Percentiles rank a stretch among this genome's conserved stretches.
These are phyloP conservation scores for Oehlia diaphana DNA, from an alignment of 192 early-diverging fungal genomes.

Conservation along the genomic window DNA sequence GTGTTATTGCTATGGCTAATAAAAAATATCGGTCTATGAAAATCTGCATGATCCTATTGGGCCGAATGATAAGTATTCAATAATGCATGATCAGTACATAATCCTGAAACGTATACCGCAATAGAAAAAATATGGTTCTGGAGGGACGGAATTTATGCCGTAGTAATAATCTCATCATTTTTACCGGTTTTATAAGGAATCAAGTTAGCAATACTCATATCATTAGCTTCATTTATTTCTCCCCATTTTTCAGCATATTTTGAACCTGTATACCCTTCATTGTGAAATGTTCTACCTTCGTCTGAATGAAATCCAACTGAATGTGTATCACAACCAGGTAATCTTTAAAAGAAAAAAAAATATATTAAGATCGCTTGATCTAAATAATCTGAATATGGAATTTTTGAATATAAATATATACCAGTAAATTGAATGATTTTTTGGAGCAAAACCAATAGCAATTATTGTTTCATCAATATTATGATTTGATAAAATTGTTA, in stretches of 20 bases:
- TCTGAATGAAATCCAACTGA: slow-evolving; percentile 49
- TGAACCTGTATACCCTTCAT: slow-evolving; percentile 33
- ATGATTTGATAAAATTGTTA: slow-evolving; percentile 11
- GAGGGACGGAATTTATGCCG: too few relatives aligned
- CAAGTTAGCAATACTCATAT: too few relatives aligned
- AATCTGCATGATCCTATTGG: too few relatives aligned
- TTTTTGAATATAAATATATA: background rate
- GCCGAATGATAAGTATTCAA: too few relatives aligned
- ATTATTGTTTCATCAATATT: slow-evolving; percentile 41
- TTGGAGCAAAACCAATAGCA: slow-evolving; percentile 48
- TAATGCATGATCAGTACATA: too few relatives aligned
- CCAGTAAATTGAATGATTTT: slow-evolving; percentile 49
- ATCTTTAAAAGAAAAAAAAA: background rate
- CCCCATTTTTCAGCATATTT: slow-evolving; percentile 39
- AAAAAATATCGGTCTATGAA: too few relatives aligned
- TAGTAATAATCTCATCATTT: too few relatives aligned
- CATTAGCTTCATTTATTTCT: slow-evolving; percentile 40
- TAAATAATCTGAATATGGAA: background rate
- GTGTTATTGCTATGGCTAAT: too few relatives aligned
- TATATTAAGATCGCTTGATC: background rate
- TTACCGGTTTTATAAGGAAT: too few relatives aligned
- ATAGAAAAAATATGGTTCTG: too few relatives aligned
- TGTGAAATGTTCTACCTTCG: slow-evolving; percentile 43
- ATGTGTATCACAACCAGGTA: slow-evolving; percentile 46
- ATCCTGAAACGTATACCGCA: too few relatives aligned